Percentiles rank a stretch among this genome's conserved stretches.
Conservation (phyloP, 495 filamentous ascomycete species). For the Acidomyces sp. region DNA sequence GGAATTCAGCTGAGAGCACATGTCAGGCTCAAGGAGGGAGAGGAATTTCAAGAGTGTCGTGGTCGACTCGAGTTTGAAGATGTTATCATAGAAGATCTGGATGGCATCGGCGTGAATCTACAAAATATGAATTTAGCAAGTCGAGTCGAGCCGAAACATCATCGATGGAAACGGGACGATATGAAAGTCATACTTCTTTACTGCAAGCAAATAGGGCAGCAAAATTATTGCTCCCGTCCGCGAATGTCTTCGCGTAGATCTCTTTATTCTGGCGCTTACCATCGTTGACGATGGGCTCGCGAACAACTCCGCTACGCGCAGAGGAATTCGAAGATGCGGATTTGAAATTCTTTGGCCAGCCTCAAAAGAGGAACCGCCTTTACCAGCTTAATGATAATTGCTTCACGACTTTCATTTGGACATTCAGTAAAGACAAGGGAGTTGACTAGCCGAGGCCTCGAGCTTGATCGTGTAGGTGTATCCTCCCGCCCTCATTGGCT, state of each 20-base stretch:
- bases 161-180: not conserved
- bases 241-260: conserved; percentile 12
- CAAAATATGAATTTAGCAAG: conserved; percentile 1
- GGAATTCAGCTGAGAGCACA: not conserved
- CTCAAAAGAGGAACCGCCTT: conserved; percentile 16
- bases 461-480: conserved; percentile 12
- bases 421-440: conserved; percentile 12
- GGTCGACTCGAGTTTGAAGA: conserved; percentile 10
- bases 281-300: conserved; percentile 12
- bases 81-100: conserved; percentile 14
- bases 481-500: conserved; percentile 2
- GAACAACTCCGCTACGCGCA: conserved; percentile 12
- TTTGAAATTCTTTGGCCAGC: conserved; percentile 14
- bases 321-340: conserved; percentile 17
- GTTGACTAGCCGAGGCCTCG: conserved; percentile 1
- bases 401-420: conserved; percentile 12
- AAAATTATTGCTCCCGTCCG: conserved; percentile 15
- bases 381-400: conserved; percentile 15
- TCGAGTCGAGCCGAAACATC: not conserved
- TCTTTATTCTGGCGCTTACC: conserved; percentile 10
- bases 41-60: conserved; percentile 15
- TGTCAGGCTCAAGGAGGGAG: not conserved
- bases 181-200: conserved; percentile 9
- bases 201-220: conserved; percentile 16
- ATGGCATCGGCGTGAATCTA: conserved; percentile 14